phyloP scores from a whole-genome alignment of 345 rosid species.

The Murraya koenigii region DNA sequence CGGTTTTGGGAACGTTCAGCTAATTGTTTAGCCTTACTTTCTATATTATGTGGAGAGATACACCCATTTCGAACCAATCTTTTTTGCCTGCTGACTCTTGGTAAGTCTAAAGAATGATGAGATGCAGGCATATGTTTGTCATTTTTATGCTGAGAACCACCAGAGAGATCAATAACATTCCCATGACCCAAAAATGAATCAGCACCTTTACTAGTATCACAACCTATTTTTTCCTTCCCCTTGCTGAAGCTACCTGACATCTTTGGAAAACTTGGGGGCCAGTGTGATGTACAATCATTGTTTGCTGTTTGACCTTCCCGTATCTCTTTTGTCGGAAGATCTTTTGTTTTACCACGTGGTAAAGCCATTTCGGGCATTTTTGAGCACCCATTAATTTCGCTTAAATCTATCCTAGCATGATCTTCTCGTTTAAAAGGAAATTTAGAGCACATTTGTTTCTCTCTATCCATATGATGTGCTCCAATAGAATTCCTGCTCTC shows the following conservation, averaged over 20 bases:
- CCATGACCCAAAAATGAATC: conserved; percentile 32
- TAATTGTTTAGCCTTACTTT: conserved; percentile 42
- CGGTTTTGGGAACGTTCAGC: conserved; percentile 26
- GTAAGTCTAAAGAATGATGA: conserved; percentile 23
- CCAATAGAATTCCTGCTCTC: conserved; percentile 24
- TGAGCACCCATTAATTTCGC: conserved; percentile 19
- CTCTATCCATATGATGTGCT: conserved; percentile 36
- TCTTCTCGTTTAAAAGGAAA: conserved; percentile 25
- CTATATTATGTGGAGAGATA: conserved; percentile 73
- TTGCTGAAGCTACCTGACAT: conserved; percentile 34
- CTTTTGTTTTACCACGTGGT: conserved; percentile 25
- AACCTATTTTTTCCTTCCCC: conserved; percentile 67
- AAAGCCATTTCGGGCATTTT: conserved; percentile 28
- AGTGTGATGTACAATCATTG: conserved; percentile 25
- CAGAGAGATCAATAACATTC: conserved; percentile 38
- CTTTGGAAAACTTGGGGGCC: conserved; percentile 25
- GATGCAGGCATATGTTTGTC: conserved; percentile 25
- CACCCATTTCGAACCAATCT: conserved; percentile 88
- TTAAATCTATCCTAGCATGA: conserved; percentile 27
- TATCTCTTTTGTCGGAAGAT: conserved; percentile 23
- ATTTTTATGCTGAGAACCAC: conserved; percentile 27
- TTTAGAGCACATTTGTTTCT: conserved; percentile 32
- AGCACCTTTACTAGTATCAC: conserved; percentile 25
- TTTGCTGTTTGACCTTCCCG: conserved; percentile 22
- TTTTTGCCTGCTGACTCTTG: conserved; percentile 49